A percentile compares a stretch with the other conserved stretches of the same genome.
Conservation (phyloP, 2,329 filamentous ascomycete genomes). For the Aspergillus sp. region DNA sequence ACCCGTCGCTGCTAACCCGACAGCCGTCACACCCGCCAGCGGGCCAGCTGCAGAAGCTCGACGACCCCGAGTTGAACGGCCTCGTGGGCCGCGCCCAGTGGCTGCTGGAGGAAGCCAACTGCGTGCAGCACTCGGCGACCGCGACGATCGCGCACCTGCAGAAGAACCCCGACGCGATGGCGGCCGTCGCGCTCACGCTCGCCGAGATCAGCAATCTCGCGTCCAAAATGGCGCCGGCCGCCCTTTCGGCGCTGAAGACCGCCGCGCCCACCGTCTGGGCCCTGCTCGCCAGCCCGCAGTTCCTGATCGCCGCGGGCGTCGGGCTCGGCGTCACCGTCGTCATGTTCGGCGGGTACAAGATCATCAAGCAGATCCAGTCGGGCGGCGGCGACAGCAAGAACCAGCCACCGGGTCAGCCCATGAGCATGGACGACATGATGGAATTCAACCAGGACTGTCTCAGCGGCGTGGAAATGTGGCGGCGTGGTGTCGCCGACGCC, state of each 20-base stretch:
- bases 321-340: constrained; percentile 92
- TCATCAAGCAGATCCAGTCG: constrained; percentile 76
- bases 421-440: constrained; percentile 56
- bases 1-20: constrained; percentile 53
- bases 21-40: constrained; percentile 8
- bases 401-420: constrained; percentile 16
- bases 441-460: constrained; percentile 51
- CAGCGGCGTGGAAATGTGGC: constrained; percentile 62
- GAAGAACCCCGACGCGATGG: constrained; percentile 84
- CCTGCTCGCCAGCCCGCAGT: constrained; percentile 84
- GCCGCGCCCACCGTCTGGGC: constrained; percentile 83
- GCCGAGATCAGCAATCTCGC: constrained; percentile 84
- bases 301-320: constrained; percentile 86
- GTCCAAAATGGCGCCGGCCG: constrained; percentile 79
- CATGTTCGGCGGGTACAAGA: constrained; percentile 95
- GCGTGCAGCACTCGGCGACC: constrained; percentile 78
- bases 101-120: constrained; percentile 83
- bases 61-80: constrained; percentile 60
- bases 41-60: constrained; percentile 36
- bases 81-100: constrained; percentile 74
- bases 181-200: constrained; percentile 87
- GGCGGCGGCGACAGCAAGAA: constrained; percentile 23
- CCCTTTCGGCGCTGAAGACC: constrained; percentile 72
- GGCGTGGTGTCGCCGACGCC: constrained; percentile 61
- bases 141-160: constrained; percentile 79